Evolutionary conservation across 306 rosid species (phyloP).

Genomic region (Cicer cuneatum): DNA sequence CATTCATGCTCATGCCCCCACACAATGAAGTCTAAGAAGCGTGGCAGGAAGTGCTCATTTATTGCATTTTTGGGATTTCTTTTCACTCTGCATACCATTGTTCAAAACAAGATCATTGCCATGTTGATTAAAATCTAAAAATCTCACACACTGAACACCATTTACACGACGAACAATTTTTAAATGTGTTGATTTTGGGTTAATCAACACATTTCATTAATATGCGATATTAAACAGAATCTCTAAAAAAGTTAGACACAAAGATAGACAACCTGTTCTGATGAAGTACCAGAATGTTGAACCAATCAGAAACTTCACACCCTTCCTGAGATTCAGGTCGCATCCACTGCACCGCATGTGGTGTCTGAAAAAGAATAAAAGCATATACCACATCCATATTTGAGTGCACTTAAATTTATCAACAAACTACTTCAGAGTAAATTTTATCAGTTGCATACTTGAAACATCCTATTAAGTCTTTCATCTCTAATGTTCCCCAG

Average conservation of each 20-base stretch:
- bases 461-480: conserved; percentile 98
- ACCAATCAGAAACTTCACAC: conserved; percentile 89
- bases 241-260: conserved; percentile 25
- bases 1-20: conserved; percentile 99
- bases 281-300: conserved; percentile 96
- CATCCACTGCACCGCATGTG: conserved; percentile 99
- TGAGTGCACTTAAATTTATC: conserved; percentile 32
- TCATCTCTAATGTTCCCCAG: conserved; percentile 98
- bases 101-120: conserved; percentile 42
- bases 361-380: conserved; percentile 71
- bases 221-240: conserved; percentile 21
- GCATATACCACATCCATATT: conserved; percentile 28
- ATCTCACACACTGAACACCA: conserved; percentile 33
- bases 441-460: conserved; percentile 57
- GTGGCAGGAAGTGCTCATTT: conserved; percentile 93
- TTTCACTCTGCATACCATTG: conserved; percentile 77
- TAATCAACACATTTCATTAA: conserved; percentile 37
- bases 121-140: conserved; percentile 34
- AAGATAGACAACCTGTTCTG: conserved; percentile 82
- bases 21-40: conserved; percentile 92
- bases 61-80: conserved; percentile 98
- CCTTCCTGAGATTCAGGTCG: conserved; percentile 95
- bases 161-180: conserved; percentile 31
- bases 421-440: conserved; percentile 40
- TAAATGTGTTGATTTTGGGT: conserved; percentile 26